These are phyloP conservation scores for Daldinia caldariorum DNA, from an alignment of 495 filamentous ascomycete species.

Conservation along the genomic window DNA sequence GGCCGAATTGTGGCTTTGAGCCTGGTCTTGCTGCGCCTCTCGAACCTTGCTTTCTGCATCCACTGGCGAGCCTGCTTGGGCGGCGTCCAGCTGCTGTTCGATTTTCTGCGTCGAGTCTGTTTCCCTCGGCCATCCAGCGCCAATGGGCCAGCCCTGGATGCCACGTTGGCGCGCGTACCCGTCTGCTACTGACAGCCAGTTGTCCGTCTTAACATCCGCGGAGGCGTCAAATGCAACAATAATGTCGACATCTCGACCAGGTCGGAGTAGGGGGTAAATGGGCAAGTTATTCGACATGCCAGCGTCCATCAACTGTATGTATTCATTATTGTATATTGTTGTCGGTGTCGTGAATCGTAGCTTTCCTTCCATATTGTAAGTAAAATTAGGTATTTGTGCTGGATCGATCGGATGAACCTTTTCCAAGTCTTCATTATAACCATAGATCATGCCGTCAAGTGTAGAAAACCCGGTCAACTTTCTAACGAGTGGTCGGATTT, in stretches of 20 bases:
- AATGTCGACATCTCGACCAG: slow-evolving; percentile 87
- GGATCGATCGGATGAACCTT: slow-evolving; percentile 92
- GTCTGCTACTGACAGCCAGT: slow-evolving; percentile 93
- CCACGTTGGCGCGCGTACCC: slow-evolving; percentile 89
- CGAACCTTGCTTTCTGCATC: slow-evolving; percentile 71
- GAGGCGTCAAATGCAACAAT: slow-evolving; percentile 90
- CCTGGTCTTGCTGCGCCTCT: slow-evolving; percentile 65
- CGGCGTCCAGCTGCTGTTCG: slow-evolving; percentile 71
- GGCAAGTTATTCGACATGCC: slow-evolving; percentile 98
- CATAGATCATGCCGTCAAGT: slow-evolving; percentile 87
- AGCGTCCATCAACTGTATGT: slow-evolving; percentile 92
- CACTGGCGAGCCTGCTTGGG: slow-evolving; percentile 67
- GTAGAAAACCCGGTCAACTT: slow-evolving; percentile 76
- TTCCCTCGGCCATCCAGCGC: slow-evolving; percentile 84
- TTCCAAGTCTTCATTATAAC: slow-evolving; percentile 79
- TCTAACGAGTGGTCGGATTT: slow-evolving; percentile 81
- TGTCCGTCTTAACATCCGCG: slow-evolving; percentile 83
- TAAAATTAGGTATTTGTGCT: slow-evolving; percentile 86
- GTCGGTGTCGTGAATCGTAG: slow-evolving; percentile 79
- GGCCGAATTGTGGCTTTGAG: slow-evolving; percentile 38
- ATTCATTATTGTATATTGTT: slow-evolving; percentile 71
- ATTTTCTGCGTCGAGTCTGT: slow-evolving; percentile 63
- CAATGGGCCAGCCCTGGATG: slow-evolving; percentile 92
- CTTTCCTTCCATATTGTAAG: slow-evolving; percentile 76
- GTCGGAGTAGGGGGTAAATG: slow-evolving; percentile 90